Evolutionary conservation across 495 filamentous ascomycete genomes (phyloP).

Genomic region (Jackrogersella multiformis): DNA sequence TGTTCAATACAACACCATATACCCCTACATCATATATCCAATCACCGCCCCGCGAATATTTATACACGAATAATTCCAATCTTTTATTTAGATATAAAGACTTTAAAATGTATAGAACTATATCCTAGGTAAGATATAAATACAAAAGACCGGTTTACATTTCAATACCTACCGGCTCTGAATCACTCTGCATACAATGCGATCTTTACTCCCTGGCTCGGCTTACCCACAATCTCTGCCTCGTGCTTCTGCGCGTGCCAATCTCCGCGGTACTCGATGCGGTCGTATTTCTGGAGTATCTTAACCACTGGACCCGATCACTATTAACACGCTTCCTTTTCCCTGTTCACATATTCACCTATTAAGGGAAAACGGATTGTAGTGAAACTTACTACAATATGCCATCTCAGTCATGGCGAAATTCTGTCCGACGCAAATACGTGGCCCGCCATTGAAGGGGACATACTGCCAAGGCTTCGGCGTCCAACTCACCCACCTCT

Average conservation of each 20-base stretch:
- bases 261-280: slow-evolving; percentile 58
- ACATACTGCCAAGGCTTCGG: slow-evolving; percentile 69
- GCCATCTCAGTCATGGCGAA: slow-evolving; percentile 68
- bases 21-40: too few relatives aligned
- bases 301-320: slow-evolving; percentile 53
- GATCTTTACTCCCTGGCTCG: slow-evolving; percentile 50
- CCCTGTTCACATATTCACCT: too few relatives aligned
- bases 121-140: too few relatives aligned
- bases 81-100: too few relatives aligned
- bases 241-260: slow-evolving; percentile 51
- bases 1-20: too few relatives aligned
- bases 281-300: slow-evolving; percentile 68
- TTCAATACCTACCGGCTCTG: background rate
- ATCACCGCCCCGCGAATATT: too few relatives aligned
- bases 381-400: slow-evolving; percentile 47
- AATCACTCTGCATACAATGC: slow-evolving; percentile 47
- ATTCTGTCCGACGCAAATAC: slow-evolving; percentile 61
- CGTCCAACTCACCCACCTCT: slow-evolving; percentile 63
- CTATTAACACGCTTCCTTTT: background rate
- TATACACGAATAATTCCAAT: too few relatives aligned
- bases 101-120: too few relatives aligned
- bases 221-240: slow-evolving; percentile 53
- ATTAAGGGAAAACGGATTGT: too few relatives aligned
- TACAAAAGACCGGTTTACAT: background rate
- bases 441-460: slow-evolving; percentile 69